These are phyloP conservation scores for Rhodotorula babjevae DNA, from an alignment of 768 basidiomycete species.

Conservation along the genomic window DNA sequence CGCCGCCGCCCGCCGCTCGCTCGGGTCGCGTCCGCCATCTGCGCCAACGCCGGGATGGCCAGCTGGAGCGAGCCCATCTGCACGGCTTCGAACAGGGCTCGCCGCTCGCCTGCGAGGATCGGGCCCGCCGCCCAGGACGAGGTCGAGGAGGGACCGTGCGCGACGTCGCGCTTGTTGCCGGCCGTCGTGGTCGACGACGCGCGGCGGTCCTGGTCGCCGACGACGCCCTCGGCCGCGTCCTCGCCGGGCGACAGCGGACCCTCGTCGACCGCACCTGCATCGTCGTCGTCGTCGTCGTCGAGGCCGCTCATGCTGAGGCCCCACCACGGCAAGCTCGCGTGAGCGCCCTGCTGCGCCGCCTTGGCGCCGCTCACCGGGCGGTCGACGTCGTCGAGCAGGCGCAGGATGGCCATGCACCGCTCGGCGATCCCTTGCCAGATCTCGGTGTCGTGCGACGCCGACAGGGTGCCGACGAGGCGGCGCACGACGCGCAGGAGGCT, in stretches of 20 bases:
- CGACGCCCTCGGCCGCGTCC: constrained; percentile 2
- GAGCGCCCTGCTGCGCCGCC: not conserved
- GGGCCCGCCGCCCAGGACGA: constrained; percentile 4
- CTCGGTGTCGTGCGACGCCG: constrained; percentile 33
- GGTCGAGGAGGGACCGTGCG: no score
- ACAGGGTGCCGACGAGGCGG: constrained; percentile 20
- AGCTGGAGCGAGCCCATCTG: not conserved
- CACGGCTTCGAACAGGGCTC: constrained; percentile 14
- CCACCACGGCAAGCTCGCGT: constrained; percentile 31
- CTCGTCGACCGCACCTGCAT: not conserved
- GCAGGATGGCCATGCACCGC: constrained; percentile 46
- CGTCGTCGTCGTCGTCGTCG: constrained; percentile 15
- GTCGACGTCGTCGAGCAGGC: constrained; percentile 26
- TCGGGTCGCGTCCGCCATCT: not conserved
- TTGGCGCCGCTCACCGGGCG: constrained; percentile 3
- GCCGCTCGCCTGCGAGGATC: constrained; percentile 25
- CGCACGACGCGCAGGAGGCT: constrained; percentile 54
- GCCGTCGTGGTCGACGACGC: no score
- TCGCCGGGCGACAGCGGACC: not conserved
- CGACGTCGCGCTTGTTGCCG: no score
- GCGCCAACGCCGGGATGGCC: constrained; percentile 4
- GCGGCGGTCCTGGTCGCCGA: not conserved
- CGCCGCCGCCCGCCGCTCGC: not conserved
- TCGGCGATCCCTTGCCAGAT: constrained; percentile 45
- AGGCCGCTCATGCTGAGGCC: constrained; percentile 20